Evolutionary conservation across 768 basidiomycete species (phyloP).

Genomic region (Tubosaeta sp.): DNA sequence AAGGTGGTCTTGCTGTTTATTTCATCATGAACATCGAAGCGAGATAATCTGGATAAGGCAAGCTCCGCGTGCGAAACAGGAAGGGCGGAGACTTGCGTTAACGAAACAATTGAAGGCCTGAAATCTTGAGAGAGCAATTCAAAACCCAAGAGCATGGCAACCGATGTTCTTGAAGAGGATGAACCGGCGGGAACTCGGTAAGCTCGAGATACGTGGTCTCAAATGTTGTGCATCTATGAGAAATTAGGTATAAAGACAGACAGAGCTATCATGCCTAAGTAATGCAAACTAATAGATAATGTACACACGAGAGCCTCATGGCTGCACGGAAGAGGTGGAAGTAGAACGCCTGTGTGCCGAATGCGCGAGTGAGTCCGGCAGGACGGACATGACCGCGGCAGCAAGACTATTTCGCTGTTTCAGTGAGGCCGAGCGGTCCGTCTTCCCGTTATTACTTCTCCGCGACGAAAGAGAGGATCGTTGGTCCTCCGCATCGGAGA

Average conservation of each 20-base stretch:
- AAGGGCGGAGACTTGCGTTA: too few species aligned
- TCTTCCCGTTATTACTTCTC: conserved; percentile 33
- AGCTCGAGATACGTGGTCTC: too few species aligned
- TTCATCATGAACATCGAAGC: too few species aligned
- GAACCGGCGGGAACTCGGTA: too few species aligned
- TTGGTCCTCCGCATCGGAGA: conserved; percentile 69
- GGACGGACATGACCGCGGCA: conserved; percentile 56
- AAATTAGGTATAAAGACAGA: conserved; percentile 4
- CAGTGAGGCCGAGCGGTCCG: conserved; percentile 33
- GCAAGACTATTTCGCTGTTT: conserved; percentile 59
- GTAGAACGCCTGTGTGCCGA: conserved; percentile 39
- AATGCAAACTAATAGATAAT: background rate
- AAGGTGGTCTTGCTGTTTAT: too few species aligned
- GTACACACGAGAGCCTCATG: conserved; percentile 11
- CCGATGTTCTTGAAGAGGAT: too few species aligned
- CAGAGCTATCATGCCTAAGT: conserved; percentile 5
- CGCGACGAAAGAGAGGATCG: conserved; percentile 54
- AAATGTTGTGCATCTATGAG: conserved; percentile 9
- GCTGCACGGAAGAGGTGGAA: conserved; percentile 29
- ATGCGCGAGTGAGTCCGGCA: conserved; percentile 50
- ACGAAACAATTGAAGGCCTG: too few species aligned
- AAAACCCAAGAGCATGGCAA: too few species aligned
- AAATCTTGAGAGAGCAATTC: too few species aligned
- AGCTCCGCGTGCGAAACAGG: too few species aligned
- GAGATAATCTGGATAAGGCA: too few species aligned